These are phyloP conservation scores for Falciphora oryzae DNA, from an alignment of 2,329 filamentous ascomycete species.

Conservation along the genomic window DNA sequence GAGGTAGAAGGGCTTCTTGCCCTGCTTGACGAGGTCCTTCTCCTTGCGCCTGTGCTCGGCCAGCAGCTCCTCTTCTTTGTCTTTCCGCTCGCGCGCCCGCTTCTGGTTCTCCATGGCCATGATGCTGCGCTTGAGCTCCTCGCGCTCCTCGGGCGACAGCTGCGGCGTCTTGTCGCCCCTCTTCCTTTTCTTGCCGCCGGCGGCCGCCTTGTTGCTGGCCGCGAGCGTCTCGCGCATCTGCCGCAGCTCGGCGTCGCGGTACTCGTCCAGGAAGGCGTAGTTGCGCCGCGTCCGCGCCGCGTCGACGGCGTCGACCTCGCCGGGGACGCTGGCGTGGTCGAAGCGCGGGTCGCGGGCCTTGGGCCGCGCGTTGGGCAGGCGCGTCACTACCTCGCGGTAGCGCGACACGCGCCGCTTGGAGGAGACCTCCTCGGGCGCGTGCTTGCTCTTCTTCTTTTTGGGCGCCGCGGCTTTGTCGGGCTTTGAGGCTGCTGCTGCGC, in stretches of 20 bases:
- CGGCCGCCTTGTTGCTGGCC: conserved; percentile 9
- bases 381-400: conserved; percentile 63
- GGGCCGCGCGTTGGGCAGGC: conserved; percentile 31
- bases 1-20: conserved; percentile 88
- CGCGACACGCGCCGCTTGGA: conserved; percentile 81
- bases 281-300: conserved; percentile 59
- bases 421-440: conserved; percentile 78
- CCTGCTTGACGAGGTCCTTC: conserved; percentile 77
- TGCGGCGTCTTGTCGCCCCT: conserved; percentile 20
- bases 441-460: conserved; percentile 58
- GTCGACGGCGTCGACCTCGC: conserved; percentile 30
- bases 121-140: conserved; percentile 65
- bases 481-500: background rate
- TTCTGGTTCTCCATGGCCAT: conserved; percentile 73
- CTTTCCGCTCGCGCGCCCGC: conserved; percentile 64
- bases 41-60: conserved; percentile 74
- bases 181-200: conserved; percentile 45
- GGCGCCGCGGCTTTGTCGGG: conserved; percentile 12
- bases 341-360: conserved; percentile 85
- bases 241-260: conserved; percentile 76
- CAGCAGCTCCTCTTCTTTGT: conserved; percentile 63
- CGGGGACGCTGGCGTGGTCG: conserved; percentile 35
- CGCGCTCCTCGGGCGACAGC: conserved; percentile 44
- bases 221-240: conserved; percentile 64
- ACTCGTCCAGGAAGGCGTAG: conserved; percentile 84